Conservation (phyloP, 768 basidiomycete genomes). For the Tylopilus rubrobrunneus region DNA sequence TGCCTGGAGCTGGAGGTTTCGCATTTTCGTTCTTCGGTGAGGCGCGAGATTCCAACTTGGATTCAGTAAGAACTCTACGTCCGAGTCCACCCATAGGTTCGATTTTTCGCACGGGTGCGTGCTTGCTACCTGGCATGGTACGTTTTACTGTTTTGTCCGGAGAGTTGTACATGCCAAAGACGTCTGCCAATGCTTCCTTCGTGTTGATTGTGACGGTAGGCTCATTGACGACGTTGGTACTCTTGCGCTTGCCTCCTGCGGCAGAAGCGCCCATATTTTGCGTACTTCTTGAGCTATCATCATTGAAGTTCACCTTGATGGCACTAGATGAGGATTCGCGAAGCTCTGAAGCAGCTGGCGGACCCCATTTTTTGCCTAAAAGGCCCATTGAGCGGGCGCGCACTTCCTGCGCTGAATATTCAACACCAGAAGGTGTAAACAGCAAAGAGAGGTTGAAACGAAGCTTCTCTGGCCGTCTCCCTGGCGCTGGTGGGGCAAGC, state of each 20-base stretch:
- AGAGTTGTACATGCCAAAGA: slow-evolving; percentile 95
- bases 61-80: slow-evolving; percentile 18
- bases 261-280: slow-evolving; percentile 35
- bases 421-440: slow-evolving; percentile 71
- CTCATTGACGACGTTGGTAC: slow-evolving; percentile 45
- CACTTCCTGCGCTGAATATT: slow-evolving; percentile 84
- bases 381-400: slow-evolving; percentile 79
- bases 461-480: slow-evolving; percentile 68
- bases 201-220: slow-evolving; percentile 96
- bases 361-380: slow-evolving; percentile 81
- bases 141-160: slow-evolving; percentile 69
- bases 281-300: slow-evolving; percentile 46
- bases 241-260: slow-evolving; percentile 39
- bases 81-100: slow-evolving; percentile 43
- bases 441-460: slow-evolving; percentile 66
- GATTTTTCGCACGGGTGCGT: slow-evolving; percentile 66
- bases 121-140: slow-evolving; percentile 59
- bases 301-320: slow-evolving; percentile 54
- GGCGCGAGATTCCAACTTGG: slow-evolving; percentile 36
- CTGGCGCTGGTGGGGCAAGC: slow-evolving; percentile 64
- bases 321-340: slow-evolving; percentile 35
- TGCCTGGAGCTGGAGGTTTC: slow-evolving; percentile 36
- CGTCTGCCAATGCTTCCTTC: slow-evolving; percentile 89
- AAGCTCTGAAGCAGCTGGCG: slow-evolving; percentile 45
- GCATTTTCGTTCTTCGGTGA: slow-evolving; percentile 24